These are phyloP conservation scores for Ustilago trichophora DNA, from an alignment of 1,284 basidiomycete species.

Conservation along the genomic window DNA sequence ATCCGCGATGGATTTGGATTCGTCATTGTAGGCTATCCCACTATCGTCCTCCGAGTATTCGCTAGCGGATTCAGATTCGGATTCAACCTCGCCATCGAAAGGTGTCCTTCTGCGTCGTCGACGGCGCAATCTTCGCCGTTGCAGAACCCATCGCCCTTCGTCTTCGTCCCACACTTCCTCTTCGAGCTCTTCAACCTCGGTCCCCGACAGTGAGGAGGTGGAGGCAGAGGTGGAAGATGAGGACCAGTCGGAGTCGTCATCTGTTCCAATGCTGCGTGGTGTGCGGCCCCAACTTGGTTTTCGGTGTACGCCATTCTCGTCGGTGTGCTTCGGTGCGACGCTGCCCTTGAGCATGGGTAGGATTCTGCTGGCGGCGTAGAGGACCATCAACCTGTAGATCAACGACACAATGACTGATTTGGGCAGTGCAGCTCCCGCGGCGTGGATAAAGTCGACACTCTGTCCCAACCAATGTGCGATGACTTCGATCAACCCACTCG, in stretches of 20 bases:
- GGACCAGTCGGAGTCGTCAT: constrained; percentile 13
- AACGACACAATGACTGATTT: constrained; percentile 61
- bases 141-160: constrained; percentile 31
- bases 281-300: constrained; percentile 27
- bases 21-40: constrained; percentile 35
- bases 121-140: constrained; percentile 22
- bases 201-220: constrained; percentile 3
- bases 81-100: constrained; percentile 15
- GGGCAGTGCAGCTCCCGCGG: constrained; percentile 57
- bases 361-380: constrained; percentile 62
- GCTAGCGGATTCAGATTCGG: constrained; percentile 9
- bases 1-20: constrained; percentile 17
- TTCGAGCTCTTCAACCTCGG: constrained; percentile 26
- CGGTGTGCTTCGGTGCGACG: constrained; percentile 7
- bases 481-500: constrained; percentile 40
- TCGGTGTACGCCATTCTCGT: background rate
- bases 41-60: constrained; percentile 34
- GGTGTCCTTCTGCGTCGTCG: constrained; percentile 18
- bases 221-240: constrained; percentile 10
- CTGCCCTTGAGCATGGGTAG: constrained; percentile 54
- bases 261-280: background rate
- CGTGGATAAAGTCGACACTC: constrained; percentile 52
- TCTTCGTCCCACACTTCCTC: constrained; percentile 39
- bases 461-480: constrained; percentile 55
- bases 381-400: constrained; percentile 61